phyloP scores from a whole-genome alignment of 495 filamentous ascomycete species.

The Chaetomium cochliodes region DNA sequence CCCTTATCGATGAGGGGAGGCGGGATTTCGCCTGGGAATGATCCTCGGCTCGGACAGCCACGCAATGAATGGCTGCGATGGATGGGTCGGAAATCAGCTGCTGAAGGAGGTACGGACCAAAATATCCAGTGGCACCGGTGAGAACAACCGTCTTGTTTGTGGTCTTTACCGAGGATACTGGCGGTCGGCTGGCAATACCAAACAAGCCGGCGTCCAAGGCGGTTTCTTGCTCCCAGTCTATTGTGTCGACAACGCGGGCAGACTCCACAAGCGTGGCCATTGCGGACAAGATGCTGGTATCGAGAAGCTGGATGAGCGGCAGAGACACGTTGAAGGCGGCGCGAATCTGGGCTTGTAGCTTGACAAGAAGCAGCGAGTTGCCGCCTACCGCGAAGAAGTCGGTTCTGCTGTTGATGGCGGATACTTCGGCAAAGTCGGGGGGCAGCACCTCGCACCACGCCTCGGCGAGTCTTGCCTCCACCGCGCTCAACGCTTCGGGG shows the following conservation, averaged over 20 bases:
- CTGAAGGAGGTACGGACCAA: slow-evolving; percentile 29
- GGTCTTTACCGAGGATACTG: not conserved
- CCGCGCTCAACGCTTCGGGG: too few species aligned
- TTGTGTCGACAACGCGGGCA: not conserved
- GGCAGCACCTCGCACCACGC: not conserved
- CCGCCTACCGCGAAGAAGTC: slow-evolving; percentile 37
- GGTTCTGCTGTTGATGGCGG: slow-evolving; percentile 14
- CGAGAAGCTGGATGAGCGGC: slow-evolving; percentile 21
- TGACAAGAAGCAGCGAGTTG: slow-evolving; percentile 32
- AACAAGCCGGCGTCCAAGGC: not conserved
- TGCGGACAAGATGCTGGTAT: slow-evolving; percentile 19
- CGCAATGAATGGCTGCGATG: slow-evolving; percentile 24
- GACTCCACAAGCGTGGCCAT: slow-evolving; percentile 21
- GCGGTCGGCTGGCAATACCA: not conserved
- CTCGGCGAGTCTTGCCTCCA: not conserved
- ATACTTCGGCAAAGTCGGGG: not conserved
- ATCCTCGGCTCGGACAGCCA: slow-evolving; percentile 29
- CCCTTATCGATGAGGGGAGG: slow-evolving; percentile 1
- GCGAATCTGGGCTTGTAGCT: slow-evolving; percentile 20
- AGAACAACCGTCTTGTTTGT: slow-evolving; percentile 23
- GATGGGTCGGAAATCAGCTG: not conserved
- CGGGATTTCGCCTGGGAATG: not conserved
- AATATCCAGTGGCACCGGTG: slow-evolving; percentile 39
- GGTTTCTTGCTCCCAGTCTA: slow-evolving; percentile 9
- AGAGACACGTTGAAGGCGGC: slow-evolving; percentile 1